A percentile compares a stretch with the other conserved stretches of the same genome.
phyloP scores from a whole-genome alignment of 305 asterid species.

The Fraxinus xanthoxyloides region DNA sequence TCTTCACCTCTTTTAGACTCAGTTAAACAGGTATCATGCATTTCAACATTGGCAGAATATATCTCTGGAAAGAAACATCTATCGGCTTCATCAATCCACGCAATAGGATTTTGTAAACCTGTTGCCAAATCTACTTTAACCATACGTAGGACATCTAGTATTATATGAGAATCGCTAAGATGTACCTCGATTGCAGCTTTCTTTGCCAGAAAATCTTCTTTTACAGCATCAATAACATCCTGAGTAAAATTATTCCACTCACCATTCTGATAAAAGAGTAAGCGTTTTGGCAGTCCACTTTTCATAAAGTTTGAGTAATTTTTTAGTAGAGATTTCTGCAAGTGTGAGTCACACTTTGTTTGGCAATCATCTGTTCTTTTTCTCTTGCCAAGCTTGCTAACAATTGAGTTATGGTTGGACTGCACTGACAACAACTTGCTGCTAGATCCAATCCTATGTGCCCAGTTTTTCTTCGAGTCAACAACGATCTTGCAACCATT shows the following conservation, averaged over 20 bases:
- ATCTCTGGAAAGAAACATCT: conserved; percentile 34
- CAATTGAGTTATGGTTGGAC: conserved; percentile 11
- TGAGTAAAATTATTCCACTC: conserved; percentile 38
- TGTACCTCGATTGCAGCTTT: conserved; percentile 31
- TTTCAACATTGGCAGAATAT: conserved; percentile 1
- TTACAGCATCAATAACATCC: conserved; percentile 24
- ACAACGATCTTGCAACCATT: conserved; percentile 22
- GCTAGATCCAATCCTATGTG: conserved; percentile 17
- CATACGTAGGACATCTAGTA: conserved; percentile 34
- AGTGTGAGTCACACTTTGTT: conserved; percentile 14
- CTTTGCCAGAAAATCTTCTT: conserved; percentile 30
- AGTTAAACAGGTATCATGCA: conserved; percentile 2
- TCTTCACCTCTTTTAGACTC: conserved; percentile 11
- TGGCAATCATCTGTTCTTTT: conserved; percentile 20
- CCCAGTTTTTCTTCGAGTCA: conserved; percentile 17
- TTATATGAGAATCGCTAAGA: conserved; percentile 16
- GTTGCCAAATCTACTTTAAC: conserved; percentile 27
- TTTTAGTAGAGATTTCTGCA: conserved; percentile 15
- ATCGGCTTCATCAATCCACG: conserved; percentile 46
- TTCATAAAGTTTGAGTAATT: conserved; percentile 36
- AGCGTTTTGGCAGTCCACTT: conserved; percentile 32
- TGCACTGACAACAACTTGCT: neutral
- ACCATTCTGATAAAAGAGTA: conserved; percentile 31
- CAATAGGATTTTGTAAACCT: conserved; percentile 35
- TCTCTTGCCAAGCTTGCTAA: conserved; percentile 29